Conservation (phyloP, 75 land plant genomes). For the Isoetes taiwanensis region DNA sequence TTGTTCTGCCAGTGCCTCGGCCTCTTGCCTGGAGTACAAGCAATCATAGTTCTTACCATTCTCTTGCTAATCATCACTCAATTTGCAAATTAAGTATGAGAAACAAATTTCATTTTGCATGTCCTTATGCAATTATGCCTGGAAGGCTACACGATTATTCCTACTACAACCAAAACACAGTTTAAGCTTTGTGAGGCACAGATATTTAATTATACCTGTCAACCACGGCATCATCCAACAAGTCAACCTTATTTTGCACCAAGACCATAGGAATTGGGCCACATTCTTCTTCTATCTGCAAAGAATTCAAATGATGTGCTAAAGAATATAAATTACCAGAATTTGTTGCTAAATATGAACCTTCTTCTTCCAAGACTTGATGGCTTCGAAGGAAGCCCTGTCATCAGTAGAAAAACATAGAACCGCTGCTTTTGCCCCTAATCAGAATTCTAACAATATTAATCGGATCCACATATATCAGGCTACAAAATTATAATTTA, state of each 20-base stretch:
- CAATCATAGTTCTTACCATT: no score
- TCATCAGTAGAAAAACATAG: constrained; percentile 28
- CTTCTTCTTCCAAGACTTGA: constrained; percentile 27
- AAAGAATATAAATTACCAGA: no score
- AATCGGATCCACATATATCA: not conserved
- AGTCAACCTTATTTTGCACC: constrained; percentile 34
- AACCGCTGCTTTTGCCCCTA: constrained; percentile 31
- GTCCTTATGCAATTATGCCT: no score
- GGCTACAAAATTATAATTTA: no score
- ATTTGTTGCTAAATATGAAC: constrained; percentile 8
- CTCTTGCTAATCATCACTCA: no score
- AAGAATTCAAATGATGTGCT: no score
- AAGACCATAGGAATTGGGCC: constrained; percentile 29
- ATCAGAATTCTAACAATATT: not conserved
- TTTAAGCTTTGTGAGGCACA: not conserved
- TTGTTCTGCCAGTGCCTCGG: constrained; percentile 25
- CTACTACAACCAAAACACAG: no score
- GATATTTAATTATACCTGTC: constrained; percentile 9
- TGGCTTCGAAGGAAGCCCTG: constrained; percentile 25
- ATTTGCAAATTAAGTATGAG: no score
- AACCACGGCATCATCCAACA: constrained; percentile 22
- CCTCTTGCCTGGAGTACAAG: constrained; percentile 30
- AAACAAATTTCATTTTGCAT: no score
- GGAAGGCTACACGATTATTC: no score
- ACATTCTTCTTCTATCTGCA: constrained; percentile 31